Evolutionary conservation across 441 rosid genomes (phyloP).

Genomic region (Jatropha podagrica): DNA sequence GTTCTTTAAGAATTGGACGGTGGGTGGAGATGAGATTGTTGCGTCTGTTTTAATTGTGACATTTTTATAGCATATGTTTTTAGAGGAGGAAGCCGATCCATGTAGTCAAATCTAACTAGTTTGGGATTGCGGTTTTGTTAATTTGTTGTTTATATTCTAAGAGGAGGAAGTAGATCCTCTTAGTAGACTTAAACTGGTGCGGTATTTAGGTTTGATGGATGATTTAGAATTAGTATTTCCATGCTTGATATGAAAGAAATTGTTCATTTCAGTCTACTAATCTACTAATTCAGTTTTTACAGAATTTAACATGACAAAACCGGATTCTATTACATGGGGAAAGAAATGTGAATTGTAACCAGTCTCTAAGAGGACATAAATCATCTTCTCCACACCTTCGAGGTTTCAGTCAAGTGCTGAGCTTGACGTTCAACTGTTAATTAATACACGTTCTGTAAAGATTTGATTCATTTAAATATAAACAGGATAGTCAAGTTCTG

Average conservation of each 20-base stretch:
- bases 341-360: not conserved
- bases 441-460: not conserved
- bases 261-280: too few species aligned
- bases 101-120: not conserved
- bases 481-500: not conserved
- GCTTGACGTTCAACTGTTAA: not conserved
- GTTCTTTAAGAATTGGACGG: not conserved
- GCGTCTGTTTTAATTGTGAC: not conserved
- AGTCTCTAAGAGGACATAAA: not conserved
- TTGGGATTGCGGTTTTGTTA: not conserved
- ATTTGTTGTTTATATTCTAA: not conserved
- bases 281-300: too few species aligned
- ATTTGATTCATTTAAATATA: not conserved
- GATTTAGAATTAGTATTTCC: too few species aligned
- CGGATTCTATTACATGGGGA: not conserved
- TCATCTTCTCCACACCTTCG: not conserved
- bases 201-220: too few species aligned
- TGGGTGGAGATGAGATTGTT: not conserved
- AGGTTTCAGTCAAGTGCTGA: not conserved
- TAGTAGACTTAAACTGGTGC: too few species aligned
- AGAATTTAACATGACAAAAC: too few species aligned
- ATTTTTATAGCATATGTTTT: not conserved
- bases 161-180: not conserved
- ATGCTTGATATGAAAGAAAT: too few species aligned
- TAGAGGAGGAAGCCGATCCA: not conserved